These are phyloP conservation scores for Xylariaceae sp. DNA, from an alignment of 2,329 filamentous ascomycete genomes.

Conservation along the genomic window DNA sequence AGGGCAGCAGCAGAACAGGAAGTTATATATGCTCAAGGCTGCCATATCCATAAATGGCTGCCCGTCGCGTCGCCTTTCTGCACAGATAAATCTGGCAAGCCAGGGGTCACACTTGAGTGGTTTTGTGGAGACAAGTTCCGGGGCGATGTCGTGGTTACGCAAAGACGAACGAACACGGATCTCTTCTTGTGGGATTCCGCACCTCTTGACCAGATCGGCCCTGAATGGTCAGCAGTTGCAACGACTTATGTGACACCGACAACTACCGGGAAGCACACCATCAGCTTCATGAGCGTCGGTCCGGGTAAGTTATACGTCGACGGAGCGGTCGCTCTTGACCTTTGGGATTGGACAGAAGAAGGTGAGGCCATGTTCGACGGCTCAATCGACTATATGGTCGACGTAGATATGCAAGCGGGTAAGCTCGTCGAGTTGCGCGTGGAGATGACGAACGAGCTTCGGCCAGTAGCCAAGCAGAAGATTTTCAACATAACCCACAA, in stretches of 20 bases:
- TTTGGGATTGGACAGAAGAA: constrained; percentile 71
- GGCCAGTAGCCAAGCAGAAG: constrained; percentile 62
- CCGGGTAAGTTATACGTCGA: constrained; percentile 64
- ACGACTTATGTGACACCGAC: constrained; percentile 62
- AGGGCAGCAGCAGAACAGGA: constrained; percentile 55
- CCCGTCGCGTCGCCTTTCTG: constrained; percentile 64
- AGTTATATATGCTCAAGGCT: constrained; percentile 63
- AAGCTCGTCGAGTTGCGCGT: constrained; percentile 63
- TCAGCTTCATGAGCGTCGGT: constrained; percentile 70
- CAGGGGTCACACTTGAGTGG: constrained; percentile 67
- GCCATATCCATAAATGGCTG: constrained; percentile 67
- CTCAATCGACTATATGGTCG: constrained; percentile 65
- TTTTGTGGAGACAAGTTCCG: constrained; percentile 65
- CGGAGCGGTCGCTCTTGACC: constrained; percentile 61
- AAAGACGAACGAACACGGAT: constrained; percentile 65
- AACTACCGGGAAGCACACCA: constrained; percentile 63
- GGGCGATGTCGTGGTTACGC: constrained; percentile 57
- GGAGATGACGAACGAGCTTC: constrained; percentile 68
- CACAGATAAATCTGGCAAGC: constrained; percentile 57
- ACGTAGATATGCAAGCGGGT: constrained; percentile 61
- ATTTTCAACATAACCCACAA: constrained; percentile 61
- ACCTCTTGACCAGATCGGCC: constrained; percentile 60
- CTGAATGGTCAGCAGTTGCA: constrained; percentile 66
- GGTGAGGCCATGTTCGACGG: constrained; percentile 74
- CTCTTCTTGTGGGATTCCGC: constrained; percentile 73